Percentiles rank a stretch among this genome's conserved stretches.
phyloP scores from a whole-genome alignment of 768 basidiomycete species.

The Termitomyces titanicus region DNA sequence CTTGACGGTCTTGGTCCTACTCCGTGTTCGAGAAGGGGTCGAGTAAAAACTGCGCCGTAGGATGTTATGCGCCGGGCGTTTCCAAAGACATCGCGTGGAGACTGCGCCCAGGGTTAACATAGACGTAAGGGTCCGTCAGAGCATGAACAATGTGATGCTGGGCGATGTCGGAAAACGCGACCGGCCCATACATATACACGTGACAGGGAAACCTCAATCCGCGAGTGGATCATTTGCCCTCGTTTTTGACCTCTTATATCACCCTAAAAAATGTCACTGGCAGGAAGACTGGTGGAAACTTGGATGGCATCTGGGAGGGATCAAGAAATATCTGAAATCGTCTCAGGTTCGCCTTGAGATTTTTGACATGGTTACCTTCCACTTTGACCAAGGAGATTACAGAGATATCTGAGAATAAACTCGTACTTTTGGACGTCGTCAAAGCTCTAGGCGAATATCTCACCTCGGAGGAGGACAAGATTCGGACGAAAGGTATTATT shows the following conservation, averaged over 20 bases:
- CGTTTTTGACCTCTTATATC: neutral
- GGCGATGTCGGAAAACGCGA: neutral
- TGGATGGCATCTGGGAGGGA: conserved; percentile 69
- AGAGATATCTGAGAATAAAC: conserved; percentile 50
- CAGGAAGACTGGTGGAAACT: conserved; percentile 55
- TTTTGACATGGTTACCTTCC: neutral
- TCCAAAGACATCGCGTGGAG: conserved; percentile 30
- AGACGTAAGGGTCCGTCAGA: conserved; percentile 22
- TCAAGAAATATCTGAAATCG: conserved; percentile 53
- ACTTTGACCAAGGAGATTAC: conserved; percentile 6
- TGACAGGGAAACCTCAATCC: conserved; percentile 1
- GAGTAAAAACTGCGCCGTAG: conserved; percentile 22
- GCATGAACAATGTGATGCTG: conserved; percentile 9
- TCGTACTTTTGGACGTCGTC: conserved; percentile 72
- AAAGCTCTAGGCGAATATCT: conserved; percentile 86
- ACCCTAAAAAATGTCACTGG: conserved; percentile 28
- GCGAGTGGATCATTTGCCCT: neutral
- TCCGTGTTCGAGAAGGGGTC: conserved; percentile 7
- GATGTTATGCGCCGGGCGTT: conserved; percentile 15
- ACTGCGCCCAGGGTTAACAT: conserved; percentile 33
- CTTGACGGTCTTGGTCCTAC: conserved; percentile 10
- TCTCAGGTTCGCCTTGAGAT: conserved; percentile 46
- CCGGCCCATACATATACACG: conserved; percentile 2
- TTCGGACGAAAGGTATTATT: conserved; percentile 75
- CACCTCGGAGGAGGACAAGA: conserved; percentile 77